These are phyloP conservation scores for Gossypium lobatum DNA, from an alignment of 441 rosid species.

Conservation along the genomic window DNA sequence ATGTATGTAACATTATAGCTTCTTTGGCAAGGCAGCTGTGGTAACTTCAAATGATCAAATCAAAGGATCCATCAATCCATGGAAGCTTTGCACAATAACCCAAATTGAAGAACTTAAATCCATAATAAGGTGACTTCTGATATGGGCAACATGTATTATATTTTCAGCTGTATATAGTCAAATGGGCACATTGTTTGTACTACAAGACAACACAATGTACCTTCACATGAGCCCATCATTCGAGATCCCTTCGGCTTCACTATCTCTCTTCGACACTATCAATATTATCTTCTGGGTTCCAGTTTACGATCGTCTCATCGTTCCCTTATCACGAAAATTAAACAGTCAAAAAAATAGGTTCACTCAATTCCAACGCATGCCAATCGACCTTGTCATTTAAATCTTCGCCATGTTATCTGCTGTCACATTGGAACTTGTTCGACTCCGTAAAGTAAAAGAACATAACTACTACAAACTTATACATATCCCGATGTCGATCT, in stretches of 20 bases:
- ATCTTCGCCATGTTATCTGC: constrained; percentile 48
- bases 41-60: constrained; percentile 28
- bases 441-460: constrained; percentile 36
- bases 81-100: constrained; percentile 54
- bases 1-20: constrained; percentile 15
- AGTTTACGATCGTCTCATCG: constrained; percentile 43
- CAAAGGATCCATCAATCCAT: constrained; percentile 27
- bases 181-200: constrained; percentile 52
- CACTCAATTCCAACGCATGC: constrained; percentile 59
- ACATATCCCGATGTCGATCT: constrained; percentile 42
- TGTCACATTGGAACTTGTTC: constrained; percentile 34
- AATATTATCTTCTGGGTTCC: constrained; percentile 84
- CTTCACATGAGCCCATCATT: constrained; percentile 41
- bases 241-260: constrained; percentile 65
- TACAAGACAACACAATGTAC: constrained; percentile 57
- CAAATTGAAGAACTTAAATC: constrained; percentile 67
- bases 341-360: constrained; percentile 46
- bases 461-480: constrained; percentile 38
- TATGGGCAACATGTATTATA: constrained; percentile 54
- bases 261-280: constrained; percentile 65
- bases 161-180: constrained; percentile 51
- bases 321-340: constrained; percentile 35
- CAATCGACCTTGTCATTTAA: constrained; percentile 44
- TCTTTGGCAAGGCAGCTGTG: constrained; percentile 62
- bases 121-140: constrained; percentile 42